Percentiles rank a stretch among this genome's conserved stretches.
phyloP scores from a whole-genome alignment of 129 eudicot genomes.

The Logfia minima region DNA sequence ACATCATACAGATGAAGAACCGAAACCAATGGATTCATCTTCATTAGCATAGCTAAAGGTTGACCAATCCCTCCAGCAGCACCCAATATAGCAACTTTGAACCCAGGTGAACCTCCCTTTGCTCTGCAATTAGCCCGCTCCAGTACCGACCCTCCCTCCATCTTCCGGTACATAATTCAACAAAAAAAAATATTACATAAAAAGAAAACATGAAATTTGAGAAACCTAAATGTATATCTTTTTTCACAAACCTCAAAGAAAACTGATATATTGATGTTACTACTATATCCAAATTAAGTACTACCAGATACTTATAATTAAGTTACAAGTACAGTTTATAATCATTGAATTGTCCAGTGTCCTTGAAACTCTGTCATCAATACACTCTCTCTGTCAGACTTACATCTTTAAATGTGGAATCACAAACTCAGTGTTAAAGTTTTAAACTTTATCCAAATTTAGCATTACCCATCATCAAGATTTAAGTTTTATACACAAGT shows the following conservation, averaged over 20 bases:
- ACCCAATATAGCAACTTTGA: constrained; percentile 91
- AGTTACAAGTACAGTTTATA: constrained; percentile 17
- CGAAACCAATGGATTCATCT: constrained; percentile 91
- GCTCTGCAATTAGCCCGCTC: constrained; percentile 75
- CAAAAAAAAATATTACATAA: neutral
- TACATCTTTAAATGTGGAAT: neutral
- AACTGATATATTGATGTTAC: neutral
- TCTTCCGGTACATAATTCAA: constrained; percentile 32
- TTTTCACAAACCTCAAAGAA: neutral
- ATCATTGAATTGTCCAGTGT: neutral
- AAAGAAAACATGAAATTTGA: neutral
- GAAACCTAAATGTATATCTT: constrained; percentile 4
- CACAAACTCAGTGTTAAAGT: neutral
- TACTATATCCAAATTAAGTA: constrained; percentile 6
- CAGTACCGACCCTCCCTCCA: constrained; percentile 47
- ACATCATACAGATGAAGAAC: constrained; percentile 94
- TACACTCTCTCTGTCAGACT: neutral
- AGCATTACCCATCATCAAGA: constrained; percentile 7
- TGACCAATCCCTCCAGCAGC: constrained; percentile 99
- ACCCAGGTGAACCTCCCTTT: constrained; percentile 86
- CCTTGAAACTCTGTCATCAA: neutral
- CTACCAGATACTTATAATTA: neutral
- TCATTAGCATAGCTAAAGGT: constrained; percentile 82
- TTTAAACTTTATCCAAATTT: constrained; percentile 10
- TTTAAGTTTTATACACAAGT: constrained; percentile 1